A percentile compares a stretch with the other conserved stretches of the same genome.
These are phyloP conservation scores for Leccinum fuscescens DNA, from an alignment of 1,284 basidiomycete species.

Conservation along the genomic window DNA sequence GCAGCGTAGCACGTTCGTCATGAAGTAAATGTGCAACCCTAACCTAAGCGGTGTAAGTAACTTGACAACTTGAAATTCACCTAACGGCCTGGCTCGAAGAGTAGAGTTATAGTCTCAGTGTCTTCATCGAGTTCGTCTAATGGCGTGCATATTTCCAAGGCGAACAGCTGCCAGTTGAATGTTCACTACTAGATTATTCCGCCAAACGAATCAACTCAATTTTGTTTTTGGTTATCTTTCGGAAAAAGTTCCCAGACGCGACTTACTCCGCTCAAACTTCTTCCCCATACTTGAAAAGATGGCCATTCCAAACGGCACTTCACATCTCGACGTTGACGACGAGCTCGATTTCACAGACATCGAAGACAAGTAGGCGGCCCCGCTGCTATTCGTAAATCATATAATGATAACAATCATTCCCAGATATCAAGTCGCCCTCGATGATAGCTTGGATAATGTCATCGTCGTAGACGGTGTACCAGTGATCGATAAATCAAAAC, in stretches of 20 bases:
- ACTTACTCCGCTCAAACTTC: slow-evolving; percentile 2
- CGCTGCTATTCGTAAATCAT: not conserved
- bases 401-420: slow-evolving; percentile 13
- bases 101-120: not conserved
- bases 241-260: not conserved
- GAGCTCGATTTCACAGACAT: slow-evolving; percentile 94
- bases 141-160: not conserved
- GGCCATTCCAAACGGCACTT: slow-evolving; percentile 30
- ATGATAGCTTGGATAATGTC: slow-evolving; percentile 84
- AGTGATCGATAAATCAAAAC: slow-evolving; percentile 79
- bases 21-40: not conserved
- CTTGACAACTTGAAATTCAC: not conserved
- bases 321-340: slow-evolving; percentile 48
- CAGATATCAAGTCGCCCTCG: slow-evolving; percentile 79
- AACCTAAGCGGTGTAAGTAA: not conserved
- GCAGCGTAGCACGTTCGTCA: not conserved
- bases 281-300: slow-evolving; percentile 15
- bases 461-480: slow-evolving; percentile 87
- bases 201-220: not conserved
- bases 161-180: not conserved
- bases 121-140: not conserved
- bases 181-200: not conserved
- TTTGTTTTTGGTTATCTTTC: not conserved
- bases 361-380: slow-evolving; percentile 73
- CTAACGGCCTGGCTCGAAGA: not conserved